Evolutionary conservation across 1,284 basidiomycete species (phyloP), one percentile per base, ranked within the genome.

Genomic region (Veloboletus limbatus): DNA sequence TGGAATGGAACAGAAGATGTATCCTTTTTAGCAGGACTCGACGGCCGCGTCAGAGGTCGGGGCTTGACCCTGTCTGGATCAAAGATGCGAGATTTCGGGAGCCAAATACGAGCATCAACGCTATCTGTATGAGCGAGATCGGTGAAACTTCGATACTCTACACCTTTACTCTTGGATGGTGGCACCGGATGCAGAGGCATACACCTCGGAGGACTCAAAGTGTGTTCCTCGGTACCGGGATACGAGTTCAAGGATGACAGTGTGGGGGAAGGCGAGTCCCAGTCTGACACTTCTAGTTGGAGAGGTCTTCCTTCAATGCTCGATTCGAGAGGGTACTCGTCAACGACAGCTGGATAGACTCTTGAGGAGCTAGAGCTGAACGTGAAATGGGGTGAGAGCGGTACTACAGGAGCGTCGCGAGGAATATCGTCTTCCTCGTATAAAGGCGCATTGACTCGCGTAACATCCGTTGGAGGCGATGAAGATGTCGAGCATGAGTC

Each of bases 41-140:
- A 32, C 6, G 55, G 45, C 32, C 58, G 56, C 31, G 56, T 57
- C 33, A 28, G 24, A 34, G 58, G 53, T 39, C 51, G 40, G 28
- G 46, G 35, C 39, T 62, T 64, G 35, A 68, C 40, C 39, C 55
- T 62, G 48, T 48, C 49, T 11, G 60, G 58, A 40, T 68, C 49
- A 33, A 65, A 67, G 22, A 48, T 9, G 9, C 57, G 64, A 27
- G 53, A 31, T 37, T 40, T 37, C 6, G 64, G 66, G 33, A 53
- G 42, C 65, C 63, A 68, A 17, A 67, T 13, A 8, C 64, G 62
- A 42, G 62, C 25, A 39, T 68, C 66, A 21, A 49, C 32, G 4
- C 37, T 39, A 41, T 48, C 21, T 22, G 14, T 30, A 11, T 46
- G 47, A 10, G 37, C 33, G 26, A 63, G 39, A 13, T 63, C 58